Evolutionary conservation across 192 early-diverging fungal genomes (phyloP), one percentile per base, ranked within the genome.

Genomic region (Umbelopsis ramanniana): DNA sequence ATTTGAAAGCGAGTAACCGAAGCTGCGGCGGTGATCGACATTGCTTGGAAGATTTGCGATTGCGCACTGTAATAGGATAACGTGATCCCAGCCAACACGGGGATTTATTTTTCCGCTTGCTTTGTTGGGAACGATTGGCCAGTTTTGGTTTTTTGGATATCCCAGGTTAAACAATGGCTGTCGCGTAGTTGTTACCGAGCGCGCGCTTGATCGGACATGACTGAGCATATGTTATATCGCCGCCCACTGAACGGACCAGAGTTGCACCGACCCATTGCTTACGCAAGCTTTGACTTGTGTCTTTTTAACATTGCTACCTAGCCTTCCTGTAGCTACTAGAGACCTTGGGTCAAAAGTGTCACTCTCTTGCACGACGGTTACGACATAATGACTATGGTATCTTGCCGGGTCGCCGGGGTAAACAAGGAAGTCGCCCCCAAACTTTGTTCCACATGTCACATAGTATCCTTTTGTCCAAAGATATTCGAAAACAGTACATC

Each of bases 381-480:
- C 89, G 21, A 93, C 76, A 52, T 88, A 86, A 48, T 87, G 84
- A 10, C 90, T 87, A 76, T 95, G 93, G 70, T 84, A 90, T 6
- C 88, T 78, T 66, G 90, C 74, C 0, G 91, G 91, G 48, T 93
- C 91, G 63, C 89, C 89, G 68, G 85, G 90, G 75, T 97, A 97
- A 11, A 92, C 75, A 11, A 97, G 78, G 76, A 89, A 97, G 69
- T 97, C 93, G 10, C 92, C 94, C 9, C 95, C 95, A 83, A 93
- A 97, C 74, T 94, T 94, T 67, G 88, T 81, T 26, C 91, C 94
- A 17, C 82, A 75, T 1, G 91, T 91, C 6, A 96, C 72, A 75
- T 83, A 94, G 70, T 83, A 93, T 4, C 90, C 86, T 6, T 79
- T 76, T 1, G 76, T 48, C 87, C 92, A 92, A 22, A 97, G 79